Evolutionary conservation across 495 filamentous ascomycete genomes (phyloP).

Genomic region (Glarea lozoyensis): DNA sequence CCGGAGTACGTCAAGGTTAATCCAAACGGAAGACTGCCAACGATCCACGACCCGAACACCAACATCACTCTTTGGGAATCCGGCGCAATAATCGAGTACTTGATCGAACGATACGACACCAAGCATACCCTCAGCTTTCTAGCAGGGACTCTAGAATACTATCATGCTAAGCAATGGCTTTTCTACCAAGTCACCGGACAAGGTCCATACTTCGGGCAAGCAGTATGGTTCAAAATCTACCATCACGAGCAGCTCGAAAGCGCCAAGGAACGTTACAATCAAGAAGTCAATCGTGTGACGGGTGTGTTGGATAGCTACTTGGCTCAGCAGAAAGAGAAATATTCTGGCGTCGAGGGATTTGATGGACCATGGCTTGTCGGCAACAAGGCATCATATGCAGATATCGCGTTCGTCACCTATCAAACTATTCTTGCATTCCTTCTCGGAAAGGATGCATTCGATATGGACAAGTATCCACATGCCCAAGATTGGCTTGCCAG

Average conservation of each 20-base stretch:
- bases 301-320: conserved; percentile 47
- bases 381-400: conserved; percentile 27
- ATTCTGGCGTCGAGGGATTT: neutral
- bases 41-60: conserved; percentile 25
- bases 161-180: conserved; percentile 54
- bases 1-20: conserved; percentile 48
- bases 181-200: conserved; percentile 62
- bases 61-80: conserved; percentile 40
- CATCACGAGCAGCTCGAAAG: conserved; percentile 21
- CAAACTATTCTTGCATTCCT: conserved; percentile 13
- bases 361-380: conserved; percentile 37
- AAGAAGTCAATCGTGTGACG: conserved; percentile 52
- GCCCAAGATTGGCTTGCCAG: conserved; percentile 29
- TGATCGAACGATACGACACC: conserved; percentile 61
- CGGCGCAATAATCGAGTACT: conserved; percentile 64
- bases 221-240: conserved; percentile 21
- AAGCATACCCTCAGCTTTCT: conserved; percentile 48
- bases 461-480: conserved; percentile 26
- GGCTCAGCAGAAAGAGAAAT: conserved; percentile 30
- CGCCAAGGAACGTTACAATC: conserved; percentile 49
- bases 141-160: conserved; percentile 36
- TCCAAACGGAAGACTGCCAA: conserved; percentile 61
- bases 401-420: conserved; percentile 21
- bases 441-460: conserved; percentile 12
- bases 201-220: conserved; percentile 59